Evolutionary conservation across 2,329 filamentous ascomycete genomes (phyloP).

Genomic region (Cryphonectria nitschkei): DNA sequence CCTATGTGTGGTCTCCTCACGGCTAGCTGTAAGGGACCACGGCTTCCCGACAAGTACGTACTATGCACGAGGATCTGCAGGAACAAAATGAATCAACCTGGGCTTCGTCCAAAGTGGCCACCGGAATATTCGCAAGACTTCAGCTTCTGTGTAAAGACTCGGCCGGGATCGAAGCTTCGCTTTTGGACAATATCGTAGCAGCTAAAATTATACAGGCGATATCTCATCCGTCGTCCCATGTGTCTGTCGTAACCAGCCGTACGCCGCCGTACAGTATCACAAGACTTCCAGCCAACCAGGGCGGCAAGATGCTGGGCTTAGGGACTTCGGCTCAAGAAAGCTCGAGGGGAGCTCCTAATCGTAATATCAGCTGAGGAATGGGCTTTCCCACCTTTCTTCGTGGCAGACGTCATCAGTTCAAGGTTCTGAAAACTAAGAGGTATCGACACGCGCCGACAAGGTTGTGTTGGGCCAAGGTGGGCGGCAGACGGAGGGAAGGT

Average conservation of each 20-base stretch:
- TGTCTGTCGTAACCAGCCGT: background rate
- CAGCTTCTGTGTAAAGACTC: background rate
- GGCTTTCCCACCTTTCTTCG: background rate
- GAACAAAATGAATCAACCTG: background rate
- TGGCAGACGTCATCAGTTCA: background rate
- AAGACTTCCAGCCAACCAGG: background rate
- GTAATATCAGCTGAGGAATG: background rate
- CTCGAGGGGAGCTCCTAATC: background rate
- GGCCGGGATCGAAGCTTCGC: background rate
- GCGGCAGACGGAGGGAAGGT: background rate
- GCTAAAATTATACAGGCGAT: too few species aligned
- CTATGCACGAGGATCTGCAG: background rate
- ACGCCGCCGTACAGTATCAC: background rate
- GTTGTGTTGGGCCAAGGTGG: background rate
- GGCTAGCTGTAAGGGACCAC: background rate
- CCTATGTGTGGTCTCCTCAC: too few species aligned
- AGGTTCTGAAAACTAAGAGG: background rate
- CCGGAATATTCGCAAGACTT: background rate
- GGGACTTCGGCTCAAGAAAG: background rate
- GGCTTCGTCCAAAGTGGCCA: too few species aligned
- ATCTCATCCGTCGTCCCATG: background rate
- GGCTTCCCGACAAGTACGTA: background rate
- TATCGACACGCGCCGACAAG: background rate
- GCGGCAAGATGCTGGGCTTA: background rate
- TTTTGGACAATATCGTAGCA: background rate